phyloP scores from a whole-genome alignment of 106 monocot genomes.

The Phalaenopsis equestris region DNA sequence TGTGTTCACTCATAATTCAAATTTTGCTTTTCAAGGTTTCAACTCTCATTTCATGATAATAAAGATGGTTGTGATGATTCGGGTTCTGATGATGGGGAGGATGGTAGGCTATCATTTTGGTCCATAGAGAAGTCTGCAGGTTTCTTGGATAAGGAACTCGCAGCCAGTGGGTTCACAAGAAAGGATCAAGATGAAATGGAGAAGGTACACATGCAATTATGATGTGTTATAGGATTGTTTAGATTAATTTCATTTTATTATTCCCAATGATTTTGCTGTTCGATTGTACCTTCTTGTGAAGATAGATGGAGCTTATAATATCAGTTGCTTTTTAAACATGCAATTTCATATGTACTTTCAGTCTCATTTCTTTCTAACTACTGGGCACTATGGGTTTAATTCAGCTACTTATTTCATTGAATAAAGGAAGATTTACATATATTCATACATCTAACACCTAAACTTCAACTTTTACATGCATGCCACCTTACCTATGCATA shows the following conservation, averaged over 20 bases:
- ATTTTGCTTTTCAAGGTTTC: constrained; percentile 44
- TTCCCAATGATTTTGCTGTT: neutral
- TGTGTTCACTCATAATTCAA: neutral
- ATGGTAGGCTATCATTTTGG: constrained; percentile 63
- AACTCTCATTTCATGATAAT: constrained; percentile 40
- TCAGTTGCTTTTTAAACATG: too few relatives aligned
- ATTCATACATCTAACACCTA: too few relatives aligned
- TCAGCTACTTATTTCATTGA: too few relatives aligned
- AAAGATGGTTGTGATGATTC: constrained; percentile 22
- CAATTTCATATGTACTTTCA: too few relatives aligned
- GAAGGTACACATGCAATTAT: constrained; percentile 36
- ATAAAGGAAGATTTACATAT: too few relatives aligned
- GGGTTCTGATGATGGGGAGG: constrained; percentile 42
- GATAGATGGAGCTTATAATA: too few relatives aligned
- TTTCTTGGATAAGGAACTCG: constrained; percentile 81
- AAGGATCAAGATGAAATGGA: constrained; percentile 86
- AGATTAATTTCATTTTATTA: neutral
- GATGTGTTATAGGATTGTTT: neutral
- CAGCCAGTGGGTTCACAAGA: constrained; percentile 89
- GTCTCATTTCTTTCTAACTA: too few relatives aligned
- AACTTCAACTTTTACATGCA: too few relatives aligned
- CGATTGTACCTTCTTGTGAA: too few relatives aligned
- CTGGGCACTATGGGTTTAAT: too few relatives aligned
- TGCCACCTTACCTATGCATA: too few relatives aligned
- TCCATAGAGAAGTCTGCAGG: constrained; percentile 62